Evolutionary conservation across 2,329 filamentous ascomycete genomes (phyloP).

Genomic region (Pseudogymnoascus sp.): DNA sequence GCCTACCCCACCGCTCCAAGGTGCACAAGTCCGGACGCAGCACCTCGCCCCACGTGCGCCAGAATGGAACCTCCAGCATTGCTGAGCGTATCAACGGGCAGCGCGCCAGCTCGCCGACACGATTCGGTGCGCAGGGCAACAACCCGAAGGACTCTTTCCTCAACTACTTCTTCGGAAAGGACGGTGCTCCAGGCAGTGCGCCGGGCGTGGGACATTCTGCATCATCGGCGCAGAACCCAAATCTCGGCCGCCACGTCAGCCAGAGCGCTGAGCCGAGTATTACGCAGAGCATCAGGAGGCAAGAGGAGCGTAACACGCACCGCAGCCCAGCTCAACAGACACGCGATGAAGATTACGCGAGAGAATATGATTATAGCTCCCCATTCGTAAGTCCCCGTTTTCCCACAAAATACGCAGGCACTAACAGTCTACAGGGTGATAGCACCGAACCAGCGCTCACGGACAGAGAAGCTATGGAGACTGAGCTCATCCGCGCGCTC

Average conservation of each 20-base stretch:
- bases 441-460: slow-evolving; percentile 79
- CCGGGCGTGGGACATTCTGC: slow-evolving; percentile 31
- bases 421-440: slow-evolving; percentile 38
- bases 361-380: slow-evolving; percentile 35
- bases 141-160: slow-evolving; percentile 81
- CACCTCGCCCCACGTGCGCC: slow-evolving; percentile 71
- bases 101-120: slow-evolving; percentile 54
- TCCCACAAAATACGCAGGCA: background rate
- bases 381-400: slow-evolving; percentile 38
- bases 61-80: slow-evolving; percentile 56
- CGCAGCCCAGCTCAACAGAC: slow-evolving; percentile 44
- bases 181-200: slow-evolving; percentile 52
- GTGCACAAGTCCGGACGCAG: slow-evolving; percentile 51
- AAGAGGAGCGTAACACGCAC: slow-evolving; percentile 41
- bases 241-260: slow-evolving; percentile 59
- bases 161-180: slow-evolving; percentile 98
- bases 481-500: slow-evolving; percentile 88
- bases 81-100: slow-evolving; percentile 60
- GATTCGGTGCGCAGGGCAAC: slow-evolving; percentile 53
- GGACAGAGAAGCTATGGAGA: slow-evolving; percentile 93
- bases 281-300: slow-evolving; percentile 72
- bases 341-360: slow-evolving; percentile 33
- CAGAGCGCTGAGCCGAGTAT: slow-evolving; percentile 75
- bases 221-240: slow-evolving; percentile 27
- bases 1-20: slow-evolving; percentile 51